Base-by-base conservation (phyloP, 225 moss, liverwort and hornwort genomes). In the Lunularia cruciata region DNA sequence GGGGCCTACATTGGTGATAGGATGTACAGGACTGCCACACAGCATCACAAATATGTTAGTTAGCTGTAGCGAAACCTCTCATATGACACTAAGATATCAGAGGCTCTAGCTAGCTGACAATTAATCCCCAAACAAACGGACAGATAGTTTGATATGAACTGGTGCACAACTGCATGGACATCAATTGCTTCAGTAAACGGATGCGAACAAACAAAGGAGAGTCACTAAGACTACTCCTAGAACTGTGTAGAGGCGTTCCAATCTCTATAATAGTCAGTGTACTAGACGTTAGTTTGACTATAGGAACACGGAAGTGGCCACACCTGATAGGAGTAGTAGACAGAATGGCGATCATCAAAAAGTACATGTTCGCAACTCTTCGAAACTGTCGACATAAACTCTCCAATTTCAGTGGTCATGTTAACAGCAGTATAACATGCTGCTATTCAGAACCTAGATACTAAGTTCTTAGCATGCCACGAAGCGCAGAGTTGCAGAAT, bases 311-410 rank as follows among this genome's bases (percentile, higher is more conserved):
- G 26, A 31, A 30, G n/a, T n/a, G n/a, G 4, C 43, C 65, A 30
- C 54, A 90, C 90, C 90, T 94, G 66, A 94, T 79, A 16, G 94
- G 94, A 65, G 94, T 94, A 34, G 94, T 82, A 74, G 94, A 94
- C 81, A 94, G 61, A 63, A 94, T 72, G 65, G 94, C 90, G 61
- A 94, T 91, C 89, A 94, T 75, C 62, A 94, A 78, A 78, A 94
- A 94, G 63, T 94, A 94, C 47, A 94, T 73, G 72, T 94, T 94
- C 64, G 94, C 94, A 73, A 94, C 94, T 73, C 94, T 84, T 55
- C 94, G 91, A 75, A 94, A 94, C 91, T 94, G 90, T 46, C 59
- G 61, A 13, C 56, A 69, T 20, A 13, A 57, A 28, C 3, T 20
- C 27, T n/a, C 42, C 11, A 39, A 39, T 22, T 46, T 64, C 25